These are phyloP conservation scores for Aspergillus aculeatinus DNA, from an alignment of 2,329 filamentous ascomycete genomes.

Conservation along the genomic window DNA sequence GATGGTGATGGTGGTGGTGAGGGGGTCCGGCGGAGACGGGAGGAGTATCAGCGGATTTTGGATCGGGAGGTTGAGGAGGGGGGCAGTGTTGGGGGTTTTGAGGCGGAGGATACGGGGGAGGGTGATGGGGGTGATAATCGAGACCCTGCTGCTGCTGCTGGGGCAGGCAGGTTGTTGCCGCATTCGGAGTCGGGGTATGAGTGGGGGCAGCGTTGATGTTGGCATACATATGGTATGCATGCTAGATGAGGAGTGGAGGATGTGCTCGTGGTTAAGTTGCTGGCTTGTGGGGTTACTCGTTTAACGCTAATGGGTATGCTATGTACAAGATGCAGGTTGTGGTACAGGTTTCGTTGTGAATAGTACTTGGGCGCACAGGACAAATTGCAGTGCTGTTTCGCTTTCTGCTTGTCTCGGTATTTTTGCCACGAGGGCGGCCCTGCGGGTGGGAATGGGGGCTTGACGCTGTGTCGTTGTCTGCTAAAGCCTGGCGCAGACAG, in stretches of 20 bases:
- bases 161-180: not conserved
- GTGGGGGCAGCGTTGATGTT: not conserved
- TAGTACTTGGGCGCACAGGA: no score
- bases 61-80: not conserved
- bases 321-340: not conserved
- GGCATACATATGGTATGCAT: not conserved
- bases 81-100: not conserved
- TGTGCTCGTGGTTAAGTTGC: not conserved
- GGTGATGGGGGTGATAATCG: not conserved
- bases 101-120: not conserved
- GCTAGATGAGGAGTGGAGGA: not conserved
- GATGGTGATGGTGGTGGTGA: not conserved
- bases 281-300: not conserved
- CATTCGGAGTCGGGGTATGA: not conserved
- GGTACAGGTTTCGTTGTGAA: no score
- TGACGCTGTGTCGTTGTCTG: no score
- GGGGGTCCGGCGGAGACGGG: not conserved
- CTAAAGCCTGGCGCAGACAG: no score
- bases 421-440: no score
- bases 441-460: no score
- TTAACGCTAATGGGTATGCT: not conserved
- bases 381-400: no score
- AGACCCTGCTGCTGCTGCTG: not conserved
- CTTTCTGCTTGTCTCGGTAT: no score
- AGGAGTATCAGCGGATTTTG: not conserved